These are phyloP conservation scores for Urochloa ruziziensis DNA, from an alignment of 176 grass and related monocot species.

Conservation along the genomic window DNA sequence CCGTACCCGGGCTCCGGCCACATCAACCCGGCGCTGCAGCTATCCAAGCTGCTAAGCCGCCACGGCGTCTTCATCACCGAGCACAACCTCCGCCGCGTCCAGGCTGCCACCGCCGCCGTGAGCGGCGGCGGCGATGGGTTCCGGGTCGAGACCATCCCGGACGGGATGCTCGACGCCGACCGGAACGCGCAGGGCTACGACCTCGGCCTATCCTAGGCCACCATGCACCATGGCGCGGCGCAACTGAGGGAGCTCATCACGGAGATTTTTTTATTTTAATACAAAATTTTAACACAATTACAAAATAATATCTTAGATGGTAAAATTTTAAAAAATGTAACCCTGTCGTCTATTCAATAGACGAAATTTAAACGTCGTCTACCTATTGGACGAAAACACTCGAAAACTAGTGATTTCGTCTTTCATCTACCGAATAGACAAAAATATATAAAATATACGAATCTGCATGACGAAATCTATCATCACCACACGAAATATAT, in stretches of 20 bases:
- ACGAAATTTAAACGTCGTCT: no score
- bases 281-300: no score
- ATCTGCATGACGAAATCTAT: no score
- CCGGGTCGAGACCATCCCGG: conserved; percentile 28
- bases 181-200: background rate
- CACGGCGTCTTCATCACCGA: conserved; percentile 48
- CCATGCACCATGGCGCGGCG: background rate
- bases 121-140: background rate
- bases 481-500: no score
- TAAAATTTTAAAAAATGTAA: no score
- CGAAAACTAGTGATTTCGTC: no score
- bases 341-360: no score
- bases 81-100: conserved; percentile 40
- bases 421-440: no score
- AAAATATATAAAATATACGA: no score
- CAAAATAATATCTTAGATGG: no score
- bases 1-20: conserved; percentile 45
- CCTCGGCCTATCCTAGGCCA: background rate
- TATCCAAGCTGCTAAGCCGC: conserved; percentile 37
- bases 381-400: no score
- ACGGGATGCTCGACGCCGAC: conserved; percentile 4
- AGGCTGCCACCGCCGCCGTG: background rate
- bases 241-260: background rate
- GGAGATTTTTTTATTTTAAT: no score
- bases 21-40: conserved; percentile 51